These are phyloP conservation scores for Davidsoniella australis DNA, from an alignment of 2,329 filamentous ascomycete genomes.

Conservation along the genomic window DNA sequence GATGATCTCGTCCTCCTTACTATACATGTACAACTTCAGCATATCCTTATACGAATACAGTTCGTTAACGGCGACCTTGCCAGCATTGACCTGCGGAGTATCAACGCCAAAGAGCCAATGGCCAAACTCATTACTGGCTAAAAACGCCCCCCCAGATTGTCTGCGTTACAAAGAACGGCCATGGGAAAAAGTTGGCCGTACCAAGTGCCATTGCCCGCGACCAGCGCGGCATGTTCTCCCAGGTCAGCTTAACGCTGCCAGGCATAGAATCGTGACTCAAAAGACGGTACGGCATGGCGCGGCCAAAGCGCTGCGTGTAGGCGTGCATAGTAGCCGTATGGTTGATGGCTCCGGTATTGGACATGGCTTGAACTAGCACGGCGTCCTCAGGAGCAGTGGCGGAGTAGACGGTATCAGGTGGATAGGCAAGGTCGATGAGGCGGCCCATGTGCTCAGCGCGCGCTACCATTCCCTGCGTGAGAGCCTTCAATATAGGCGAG, in stretches of 20 bases:
- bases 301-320: conserved; percentile 23
- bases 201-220: conserved; percentile 36
- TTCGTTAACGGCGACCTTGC: conserved; percentile 17
- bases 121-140: conserved; percentile 21
- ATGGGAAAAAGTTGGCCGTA: conserved; percentile 28
- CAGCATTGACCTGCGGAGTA: conserved; percentile 24
- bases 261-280: conserved; percentile 36
- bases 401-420: conserved; percentile 8
- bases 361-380: conserved; percentile 37
- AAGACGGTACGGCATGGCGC: conserved; percentile 29
- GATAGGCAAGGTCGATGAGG: conserved; percentile 25
- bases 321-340: conserved; percentile 31
- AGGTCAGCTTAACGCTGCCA: conserved; percentile 26
- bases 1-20: conserved; percentile 39
- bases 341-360: conserved; percentile 40
- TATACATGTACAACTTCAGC: conserved; percentile 39
- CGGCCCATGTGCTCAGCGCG: conserved; percentile 29
- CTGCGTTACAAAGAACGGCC: conserved; percentile 32
- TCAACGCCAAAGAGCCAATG: conserved; percentile 23
- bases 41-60: conserved; percentile 21
- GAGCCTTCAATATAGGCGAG: conserved; percentile 27
- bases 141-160: conserved; percentile 27
- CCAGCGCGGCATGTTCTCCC: conserved; percentile 30
- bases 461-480: conserved; percentile 26
- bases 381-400: conserved; percentile 17